Evolutionary conservation across 192 early-diverging fungal genomes (phyloP), one percentile per base, ranked within the genome.

Genomic region (Backusella psychrophila): DNA sequence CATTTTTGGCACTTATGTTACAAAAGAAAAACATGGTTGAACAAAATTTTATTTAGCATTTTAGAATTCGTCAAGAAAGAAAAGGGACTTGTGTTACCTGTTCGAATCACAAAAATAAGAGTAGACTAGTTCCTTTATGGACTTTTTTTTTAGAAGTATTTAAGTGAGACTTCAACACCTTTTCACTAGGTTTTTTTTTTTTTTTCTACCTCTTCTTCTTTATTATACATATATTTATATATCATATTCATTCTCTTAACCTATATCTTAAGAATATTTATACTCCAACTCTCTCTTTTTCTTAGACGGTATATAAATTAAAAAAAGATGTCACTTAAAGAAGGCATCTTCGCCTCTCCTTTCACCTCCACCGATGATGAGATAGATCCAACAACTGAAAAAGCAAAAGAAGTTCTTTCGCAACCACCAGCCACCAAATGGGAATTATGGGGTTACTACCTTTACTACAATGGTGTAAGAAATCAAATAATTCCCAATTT

Each of bases 381-480:
- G 12, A 63, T 79, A 9, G 77, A 79, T 77, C 23, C 44, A 39
- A 66, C 59, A 41, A 69, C 78, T 0, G 72, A 76, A 31, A 52
- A 31, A 19, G 68, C 36, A 33, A 33, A 71, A 34, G 52, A 46
- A 15, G 75, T 77, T 19, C 33, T 52, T 12, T 15, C 42, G 1
- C 82, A 83, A 71, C 78, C 78, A 35, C 21, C 71, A 6, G 75
- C 82, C 26, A 77, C 78, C 26, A 78, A 76, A 23, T 69, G 72
- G 38, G 82, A 83, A 19, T 42, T 83, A 36, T 79, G 77, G 82
- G 69, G 70, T 34, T 83, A 83, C 52, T 83, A 83, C 49, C 76
- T 83, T 29, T 83, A 83, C 42, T 83, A 83, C 46, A 83, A 83
- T 74, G 82, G 77, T 53, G 77, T 78, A 44, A 36, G 33, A 72